Conservation (phyloP, 2,329 filamentous ascomycete species). For the Blastomyces percursus region DNA sequence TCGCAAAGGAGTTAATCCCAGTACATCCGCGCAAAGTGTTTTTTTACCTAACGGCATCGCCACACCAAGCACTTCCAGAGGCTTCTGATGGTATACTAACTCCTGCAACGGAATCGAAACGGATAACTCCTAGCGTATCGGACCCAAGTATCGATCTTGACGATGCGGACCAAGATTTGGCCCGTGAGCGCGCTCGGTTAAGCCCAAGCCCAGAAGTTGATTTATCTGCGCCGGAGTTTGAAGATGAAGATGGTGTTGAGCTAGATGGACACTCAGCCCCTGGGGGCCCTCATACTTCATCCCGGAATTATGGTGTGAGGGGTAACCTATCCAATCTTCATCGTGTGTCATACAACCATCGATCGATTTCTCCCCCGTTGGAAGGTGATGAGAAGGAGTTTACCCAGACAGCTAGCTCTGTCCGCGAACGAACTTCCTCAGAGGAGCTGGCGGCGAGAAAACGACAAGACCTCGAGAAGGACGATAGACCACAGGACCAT, state of each 20-base stretch:
- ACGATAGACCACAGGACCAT: constrained; percentile 9
- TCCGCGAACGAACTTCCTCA: constrained; percentile 49
- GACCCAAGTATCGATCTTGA: constrained; percentile 43
- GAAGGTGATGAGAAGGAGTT: constrained; percentile 51
- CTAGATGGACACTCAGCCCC: constrained; percentile 16
- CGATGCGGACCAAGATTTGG: constrained; percentile 48
- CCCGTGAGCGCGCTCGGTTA: constrained; percentile 51
- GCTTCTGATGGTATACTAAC: constrained; percentile 43
- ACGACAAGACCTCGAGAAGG: constrained; percentile 21
- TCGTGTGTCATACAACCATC: constrained; percentile 50
- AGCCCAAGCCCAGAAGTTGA: constrained; percentile 92
- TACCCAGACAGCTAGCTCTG: constrained; percentile 80
- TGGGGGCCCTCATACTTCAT: constrained; percentile 6
- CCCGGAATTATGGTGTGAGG: constrained; percentile 7
- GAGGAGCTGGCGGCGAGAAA: constrained; percentile 19
- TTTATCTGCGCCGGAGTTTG: constrained; percentile 74
- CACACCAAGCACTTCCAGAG: constrained; percentile 70
- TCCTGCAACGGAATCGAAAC: constrained; percentile 41
- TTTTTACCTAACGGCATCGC: constrained; percentile 86
- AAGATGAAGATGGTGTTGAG: constrained; percentile 47
- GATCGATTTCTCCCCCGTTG: constrained; percentile 25
- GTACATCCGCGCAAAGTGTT: constrained; percentile 91
- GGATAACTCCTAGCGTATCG: constrained; percentile 75
- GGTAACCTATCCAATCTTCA: constrained; percentile 32
- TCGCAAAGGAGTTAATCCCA: constrained; percentile 85